These are phyloP conservation scores for Talaromyces proteolyticus DNA, from an alignment of 495 filamentous ascomycete genomes.

Conservation along the genomic window DNA sequence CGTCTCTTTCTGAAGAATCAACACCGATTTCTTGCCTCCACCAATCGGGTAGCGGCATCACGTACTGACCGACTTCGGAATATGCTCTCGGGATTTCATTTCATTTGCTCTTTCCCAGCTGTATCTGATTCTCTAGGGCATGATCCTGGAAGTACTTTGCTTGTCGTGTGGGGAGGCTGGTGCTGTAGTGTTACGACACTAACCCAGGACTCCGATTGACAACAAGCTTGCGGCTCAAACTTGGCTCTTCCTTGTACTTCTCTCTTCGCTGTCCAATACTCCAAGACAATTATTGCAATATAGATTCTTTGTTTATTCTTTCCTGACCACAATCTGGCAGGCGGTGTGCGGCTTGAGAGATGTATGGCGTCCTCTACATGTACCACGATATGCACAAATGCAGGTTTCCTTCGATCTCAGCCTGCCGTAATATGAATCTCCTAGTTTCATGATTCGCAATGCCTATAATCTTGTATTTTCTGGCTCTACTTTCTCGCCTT, in stretches of 20 bases:
- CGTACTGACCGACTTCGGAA: conserved; percentile 3
- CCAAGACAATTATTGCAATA: not conserved
- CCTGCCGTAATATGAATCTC: not conserved
- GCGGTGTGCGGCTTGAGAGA: conserved; percentile 3
- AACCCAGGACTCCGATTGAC: conserved; percentile 1
- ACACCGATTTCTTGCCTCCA: not conserved
- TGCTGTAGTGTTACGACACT: conserved; percentile 5
- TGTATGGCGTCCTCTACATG: not conserved
- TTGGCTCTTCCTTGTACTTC: not conserved
- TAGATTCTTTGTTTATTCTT: not conserved
- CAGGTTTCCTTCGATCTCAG: conserved; percentile 6
- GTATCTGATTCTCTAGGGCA: not conserved
- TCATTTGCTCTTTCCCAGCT: not conserved
- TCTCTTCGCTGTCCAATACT: not conserved
- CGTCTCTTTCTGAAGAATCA: conserved; percentile 1
- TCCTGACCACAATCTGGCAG: not conserved
- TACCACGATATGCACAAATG: conserved; percentile 5
- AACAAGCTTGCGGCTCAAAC: not conserved
- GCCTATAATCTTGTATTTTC: not conserved
- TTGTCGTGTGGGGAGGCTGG: conserved; percentile 3
- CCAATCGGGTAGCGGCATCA: conserved; percentile 4
- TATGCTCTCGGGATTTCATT: conserved; percentile 2
- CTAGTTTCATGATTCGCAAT: not conserved
- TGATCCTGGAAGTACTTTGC: conserved; percentile 4
- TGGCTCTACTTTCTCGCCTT: not conserved